phyloP scores from a whole-genome alignment of 2,329 filamentous ascomycete species.

The Xylariaceae sp. region DNA sequence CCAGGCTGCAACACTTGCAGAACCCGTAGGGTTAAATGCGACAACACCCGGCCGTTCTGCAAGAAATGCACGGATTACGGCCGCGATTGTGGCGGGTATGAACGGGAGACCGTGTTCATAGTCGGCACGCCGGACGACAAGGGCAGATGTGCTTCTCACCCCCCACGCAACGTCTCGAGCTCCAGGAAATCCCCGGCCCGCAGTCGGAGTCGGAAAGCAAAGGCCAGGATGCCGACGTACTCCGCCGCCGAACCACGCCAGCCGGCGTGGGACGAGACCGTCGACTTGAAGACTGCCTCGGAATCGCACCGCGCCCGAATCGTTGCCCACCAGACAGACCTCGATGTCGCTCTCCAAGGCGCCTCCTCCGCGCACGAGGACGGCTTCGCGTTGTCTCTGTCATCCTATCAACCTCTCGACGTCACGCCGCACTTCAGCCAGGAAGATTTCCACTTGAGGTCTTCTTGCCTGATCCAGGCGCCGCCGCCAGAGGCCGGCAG shows the following conservation, averaged over 20 bases:
- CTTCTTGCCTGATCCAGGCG: constrained; percentile 37
- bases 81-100: constrained; percentile 53
- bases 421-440: constrained; percentile 26
- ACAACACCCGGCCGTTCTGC: constrained; percentile 53
- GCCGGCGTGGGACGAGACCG: constrained; percentile 43
- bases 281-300: constrained; percentile 32
- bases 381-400: constrained; percentile 29
- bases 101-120: constrained; percentile 56
- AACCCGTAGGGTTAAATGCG: constrained; percentile 37
- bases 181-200: constrained; percentile 22
- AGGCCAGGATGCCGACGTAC: constrained; percentile 8
- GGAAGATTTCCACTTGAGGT: constrained; percentile 33
- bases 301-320: constrained; percentile 33
- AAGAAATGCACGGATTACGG: constrained; percentile 52
- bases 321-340: constrained; percentile 36
- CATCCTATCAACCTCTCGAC: constrained; percentile 31
- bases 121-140: constrained; percentile 48
- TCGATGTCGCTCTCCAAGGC: constrained; percentile 22
- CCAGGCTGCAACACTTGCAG: constrained; percentile 52
- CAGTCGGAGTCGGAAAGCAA: constrained; percentile 13
- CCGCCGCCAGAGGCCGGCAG: constrained; percentile 23
- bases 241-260: constrained; percentile 32
- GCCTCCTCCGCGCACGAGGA: constrained; percentile 3
- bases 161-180: constrained; percentile 37
- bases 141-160: constrained; percentile 50